phyloP scores from a whole-genome alignment of 768 basidiomycete species.

The Boletus subparvulus region DNA sequence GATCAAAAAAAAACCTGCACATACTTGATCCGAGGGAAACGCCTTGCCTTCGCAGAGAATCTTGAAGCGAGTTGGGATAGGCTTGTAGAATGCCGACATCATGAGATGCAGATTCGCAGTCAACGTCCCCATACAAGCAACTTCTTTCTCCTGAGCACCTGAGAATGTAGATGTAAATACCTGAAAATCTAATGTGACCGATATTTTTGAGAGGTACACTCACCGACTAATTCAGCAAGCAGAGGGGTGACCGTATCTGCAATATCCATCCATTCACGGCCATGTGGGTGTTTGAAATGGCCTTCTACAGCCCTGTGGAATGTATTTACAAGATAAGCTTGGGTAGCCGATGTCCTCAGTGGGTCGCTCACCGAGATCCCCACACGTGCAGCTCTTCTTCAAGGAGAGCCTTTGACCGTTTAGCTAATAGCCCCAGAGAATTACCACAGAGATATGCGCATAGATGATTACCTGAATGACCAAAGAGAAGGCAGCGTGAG shows the following conservation, averaged over 20 bases:
- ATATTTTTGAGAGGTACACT: constrained; percentile 28
- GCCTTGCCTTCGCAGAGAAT: constrained; percentile 93
- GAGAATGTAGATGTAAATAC: constrained; percentile 24
- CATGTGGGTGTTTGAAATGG: constrained; percentile 87
- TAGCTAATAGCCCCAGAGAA: constrained; percentile 83
- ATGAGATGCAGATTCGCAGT: constrained; percentile 95
- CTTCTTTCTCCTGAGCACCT: constrained; percentile 89
- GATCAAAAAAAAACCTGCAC: constrained; percentile 25
- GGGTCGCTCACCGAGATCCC: constrained; percentile 58
- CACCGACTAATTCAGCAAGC: constrained; percentile 82
- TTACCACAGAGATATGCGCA: constrained; percentile 94
- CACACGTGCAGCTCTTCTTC: constrained; percentile 84
- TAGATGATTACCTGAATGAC: constrained; percentile 41
- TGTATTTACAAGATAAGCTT: constrained; percentile 4
- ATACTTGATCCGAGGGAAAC: constrained; percentile 95
- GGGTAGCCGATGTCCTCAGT: constrained; percentile 12
- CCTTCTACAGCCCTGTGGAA: constrained; percentile 73
- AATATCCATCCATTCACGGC: constrained; percentile 79
- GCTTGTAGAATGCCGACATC: constrained; percentile 93
- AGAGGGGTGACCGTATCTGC: constrained; percentile 69
- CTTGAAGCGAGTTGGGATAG: constrained; percentile 81
- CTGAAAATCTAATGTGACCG: constrained; percentile 3
- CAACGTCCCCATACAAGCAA: constrained; percentile 93
- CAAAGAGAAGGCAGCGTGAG: constrained; percentile 16
- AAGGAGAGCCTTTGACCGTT: constrained; percentile 67